phyloP scores from a whole-genome alignment of 2,329 filamentous ascomycete genomes.

The Karstenula rhodostoma region DNA sequence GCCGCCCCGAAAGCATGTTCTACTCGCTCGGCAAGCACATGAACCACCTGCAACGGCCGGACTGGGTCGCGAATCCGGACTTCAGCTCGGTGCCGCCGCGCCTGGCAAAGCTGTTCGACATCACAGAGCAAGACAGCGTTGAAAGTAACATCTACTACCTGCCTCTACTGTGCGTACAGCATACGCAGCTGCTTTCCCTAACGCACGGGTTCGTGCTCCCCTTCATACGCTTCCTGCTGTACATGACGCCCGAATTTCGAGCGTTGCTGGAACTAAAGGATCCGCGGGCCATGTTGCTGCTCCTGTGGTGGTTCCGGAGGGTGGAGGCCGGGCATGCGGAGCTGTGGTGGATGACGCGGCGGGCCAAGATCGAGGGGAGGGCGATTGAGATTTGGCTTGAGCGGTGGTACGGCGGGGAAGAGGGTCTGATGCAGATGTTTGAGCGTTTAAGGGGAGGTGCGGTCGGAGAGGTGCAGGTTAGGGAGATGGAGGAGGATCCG shows the following conservation, averaged over 20 bases:
- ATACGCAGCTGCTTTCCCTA: constrained; percentile 47
- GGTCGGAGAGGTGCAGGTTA: background rate
- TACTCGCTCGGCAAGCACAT: constrained; percentile 37
- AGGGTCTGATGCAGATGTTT: constrained; percentile 21
- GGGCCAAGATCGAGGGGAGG: constrained; percentile 35
- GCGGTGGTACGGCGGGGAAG: constrained; percentile 22
- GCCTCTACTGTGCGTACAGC: constrained; percentile 49
- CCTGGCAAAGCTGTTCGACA: constrained; percentile 42
- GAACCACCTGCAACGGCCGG: constrained; percentile 19
- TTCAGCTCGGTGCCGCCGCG: constrained; percentile 41
- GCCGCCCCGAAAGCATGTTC: constrained; percentile 60
- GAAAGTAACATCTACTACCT: constrained; percentile 37
- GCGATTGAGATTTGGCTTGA: constrained; percentile 38
- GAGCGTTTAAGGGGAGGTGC: constrained; percentile 6
- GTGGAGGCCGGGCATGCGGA: constrained; percentile 22
- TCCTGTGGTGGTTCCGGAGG: constrained; percentile 66
- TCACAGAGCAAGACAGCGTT: constrained; percentile 29
- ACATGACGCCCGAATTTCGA: constrained; percentile 56
- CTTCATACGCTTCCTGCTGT: constrained; percentile 59
- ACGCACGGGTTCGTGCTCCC: constrained; percentile 54
- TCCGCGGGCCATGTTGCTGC: constrained; percentile 60
- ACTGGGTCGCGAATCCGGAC: constrained; percentile 21
- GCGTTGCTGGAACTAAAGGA: constrained; percentile 61
- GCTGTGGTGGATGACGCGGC: constrained; percentile 39
- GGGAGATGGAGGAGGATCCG: background rate